phyloP scores from a whole-genome alignment of 2,329 filamentous ascomycete genomes.

The Ceratocystis eucalypticola region DNA sequence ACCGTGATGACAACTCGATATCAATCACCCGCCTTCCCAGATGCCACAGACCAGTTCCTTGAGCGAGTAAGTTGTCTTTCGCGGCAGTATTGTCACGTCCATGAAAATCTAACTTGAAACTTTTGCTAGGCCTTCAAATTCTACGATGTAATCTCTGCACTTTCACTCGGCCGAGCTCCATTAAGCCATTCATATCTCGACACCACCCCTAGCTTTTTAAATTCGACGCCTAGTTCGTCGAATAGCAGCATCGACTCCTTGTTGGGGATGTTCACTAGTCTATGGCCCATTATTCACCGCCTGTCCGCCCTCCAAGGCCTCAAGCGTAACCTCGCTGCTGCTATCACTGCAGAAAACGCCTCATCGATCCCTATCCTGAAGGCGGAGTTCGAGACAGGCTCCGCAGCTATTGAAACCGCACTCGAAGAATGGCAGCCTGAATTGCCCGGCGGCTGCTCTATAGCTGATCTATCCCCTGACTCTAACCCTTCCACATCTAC shows the following conservation, averaged over 20 bases:
- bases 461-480: slow-evolving; percentile 18
- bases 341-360: slow-evolving; percentile 30
- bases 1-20: slow-evolving; percentile 38
- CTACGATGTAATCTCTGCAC: slow-evolving; percentile 50
- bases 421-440: slow-evolving; percentile 43
- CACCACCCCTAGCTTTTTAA: slow-evolving; percentile 37
- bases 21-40: slow-evolving; percentile 25
- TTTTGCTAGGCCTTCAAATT: slow-evolving; percentile 44
- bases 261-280: slow-evolving; percentile 46
- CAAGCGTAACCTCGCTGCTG: slow-evolving; percentile 38
- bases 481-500: slow-evolving; percentile 8
- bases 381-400: slow-evolving; percentile 38
- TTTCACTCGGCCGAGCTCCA: slow-evolving; percentile 45
- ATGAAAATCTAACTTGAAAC: neutral
- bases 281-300: slow-evolving; percentile 51
- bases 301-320: slow-evolving; percentile 42
- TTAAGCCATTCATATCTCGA: slow-evolving; percentile 34
- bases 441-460: slow-evolving; percentile 30
- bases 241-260: slow-evolving; percentile 41
- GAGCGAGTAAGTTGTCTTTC: slow-evolving; percentile 35
- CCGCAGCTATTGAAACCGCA: slow-evolving; percentile 41
- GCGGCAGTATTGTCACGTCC: neutral
- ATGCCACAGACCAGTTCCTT: slow-evolving; percentile 43
- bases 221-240: slow-evolving; percentile 32
- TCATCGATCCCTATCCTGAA: slow-evolving; percentile 36